Conservation (phyloP, 768 basidiomycete genomes). For the Psilocybe cubensis region DNA sequence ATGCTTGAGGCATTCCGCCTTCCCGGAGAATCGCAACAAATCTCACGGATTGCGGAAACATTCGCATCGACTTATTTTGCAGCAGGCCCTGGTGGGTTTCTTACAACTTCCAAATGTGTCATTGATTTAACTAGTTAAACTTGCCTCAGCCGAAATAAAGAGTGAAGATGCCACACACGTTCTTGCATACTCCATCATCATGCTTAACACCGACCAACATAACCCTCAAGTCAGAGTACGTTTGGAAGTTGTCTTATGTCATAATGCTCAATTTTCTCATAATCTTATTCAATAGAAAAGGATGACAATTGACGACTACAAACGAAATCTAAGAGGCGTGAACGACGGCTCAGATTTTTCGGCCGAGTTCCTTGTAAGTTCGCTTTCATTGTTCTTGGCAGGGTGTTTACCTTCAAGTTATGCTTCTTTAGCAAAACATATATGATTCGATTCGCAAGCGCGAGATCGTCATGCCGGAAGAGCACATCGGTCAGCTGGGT, state of each 20-base stretch:
- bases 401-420: neutral
- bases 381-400: neutral
- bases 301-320: slow-evolving; percentile 96
- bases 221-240: slow-evolving; percentile 90
- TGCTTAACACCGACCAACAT: slow-evolving; percentile 98
- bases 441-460: slow-evolving; percentile 93
- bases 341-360: slow-evolving; percentile 87
- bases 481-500: slow-evolving; percentile 93
- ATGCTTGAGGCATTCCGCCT: slow-evolving; percentile 91
- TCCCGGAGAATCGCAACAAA: slow-evolving; percentile 95
- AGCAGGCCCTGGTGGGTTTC: slow-evolving; percentile 66
- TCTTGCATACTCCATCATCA: slow-evolving; percentile 91
- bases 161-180: slow-evolving; percentile 94
- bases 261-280: slow-evolving; percentile 3
- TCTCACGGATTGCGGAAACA: slow-evolving; percentile 89
- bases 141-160: slow-evolving; percentile 80
- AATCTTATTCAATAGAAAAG: slow-evolving; percentile 73
- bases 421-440: slow-evolving; percentile 68
- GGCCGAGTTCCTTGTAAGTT: slow-evolving; percentile 75
- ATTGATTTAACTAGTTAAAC: neutral
- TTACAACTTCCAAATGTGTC: neutral
- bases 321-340: slow-evolving; percentile 88
- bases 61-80: slow-evolving; percentile 94
- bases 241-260: neutral
- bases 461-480: slow-evolving; percentile 97